Base-by-base conservation (phyloP, 176 grass and related monocot genomes). In the Eleusine coracana region DNA sequence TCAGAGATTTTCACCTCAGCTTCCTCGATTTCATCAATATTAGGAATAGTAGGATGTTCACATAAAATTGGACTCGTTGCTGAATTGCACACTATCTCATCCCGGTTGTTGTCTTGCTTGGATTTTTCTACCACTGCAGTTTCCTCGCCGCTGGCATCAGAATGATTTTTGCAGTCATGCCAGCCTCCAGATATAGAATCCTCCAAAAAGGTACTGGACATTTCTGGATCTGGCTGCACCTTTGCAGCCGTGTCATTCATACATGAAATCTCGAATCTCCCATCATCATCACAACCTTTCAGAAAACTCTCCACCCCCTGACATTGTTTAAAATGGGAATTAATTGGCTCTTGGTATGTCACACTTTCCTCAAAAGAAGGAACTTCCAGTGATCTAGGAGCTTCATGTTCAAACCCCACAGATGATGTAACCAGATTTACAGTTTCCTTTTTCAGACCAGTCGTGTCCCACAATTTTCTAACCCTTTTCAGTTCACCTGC, bases 131-230 rank as follows among this genome's bases (percentile, higher is more conserved):
- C 49, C 20, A 55, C 48, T 68, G 18, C 59, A 85, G 66, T 72
- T 89, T 94, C 82, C 66, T 83, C 66, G 34, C 44, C 7, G 34
- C 34, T 63, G 75, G 18, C 16, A 83, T 58, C 84, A 85, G 9
- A 62, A 89, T 28, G 13, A 51, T 66, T 81, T 89, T 73, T 61
- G 11, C 75, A 56, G 31, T 45, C 82, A 85, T 68, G 82, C 41
- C 87, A 83, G 18, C 54, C 25, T 87, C 70, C 82, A 79, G 66
- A 52, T 41, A 71, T 63, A 87, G 27, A 82, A 89, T 63, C 39
- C 21, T 86, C 77, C 46, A 21, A 64, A 52, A 68, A 76, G 14
- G 21, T 29, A 79, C 38, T 23, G 7, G 78, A 36, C 38, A 69
- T 85, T 48, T 91, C 82, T 18, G 23, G 58, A 27, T 68, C 61